These are phyloP conservation scores for Mycena vulgaris DNA, from an alignment of 768 basidiomycete genomes.

Conservation along the genomic window DNA sequence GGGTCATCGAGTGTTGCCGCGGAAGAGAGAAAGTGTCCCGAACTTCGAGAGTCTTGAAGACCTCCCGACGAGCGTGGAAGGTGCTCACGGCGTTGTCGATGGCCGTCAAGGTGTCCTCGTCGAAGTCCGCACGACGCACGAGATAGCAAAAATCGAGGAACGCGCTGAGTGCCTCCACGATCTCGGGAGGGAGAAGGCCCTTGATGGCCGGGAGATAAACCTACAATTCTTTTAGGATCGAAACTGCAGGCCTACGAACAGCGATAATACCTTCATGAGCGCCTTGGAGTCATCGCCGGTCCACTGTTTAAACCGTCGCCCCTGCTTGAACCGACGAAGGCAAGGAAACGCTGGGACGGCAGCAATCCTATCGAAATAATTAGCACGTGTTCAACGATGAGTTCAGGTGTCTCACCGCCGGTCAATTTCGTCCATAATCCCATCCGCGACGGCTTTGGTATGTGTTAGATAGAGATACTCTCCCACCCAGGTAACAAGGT, in stretches of 20 bases:
- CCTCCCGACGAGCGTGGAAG: slow-evolving; percentile 1
- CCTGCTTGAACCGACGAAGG: slow-evolving; percentile 40
- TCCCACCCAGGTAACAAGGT: slow-evolving; percentile 49
- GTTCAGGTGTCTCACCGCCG: slow-evolving; percentile 40
- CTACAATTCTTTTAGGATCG: slow-evolving; percentile 11
- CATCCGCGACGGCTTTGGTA: slow-evolving; percentile 30
- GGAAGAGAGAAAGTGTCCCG: slow-evolving; percentile 41
- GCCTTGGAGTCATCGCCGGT: slow-evolving; percentile 48
- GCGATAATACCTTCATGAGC: slow-evolving; percentile 44
- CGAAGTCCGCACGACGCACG: slow-evolving; percentile 34
- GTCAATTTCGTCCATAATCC: slow-evolving; percentile 54
- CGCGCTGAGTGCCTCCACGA: slow-evolving; percentile 36
- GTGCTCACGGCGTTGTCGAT: not conserved
- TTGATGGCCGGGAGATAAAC: slow-evolving; percentile 42
- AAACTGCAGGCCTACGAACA: too few species aligned
- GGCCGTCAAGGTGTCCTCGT: not conserved
- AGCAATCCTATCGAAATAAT: slow-evolving; percentile 33
- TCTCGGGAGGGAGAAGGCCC: slow-evolving; percentile 34
- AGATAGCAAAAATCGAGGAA: slow-evolving; percentile 47
- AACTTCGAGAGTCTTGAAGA: slow-evolving; percentile 10
- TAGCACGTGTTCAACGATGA: too few species aligned
- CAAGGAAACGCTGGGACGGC: slow-evolving; percentile 35
- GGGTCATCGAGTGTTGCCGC: slow-evolving; percentile 44
- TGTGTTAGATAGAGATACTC: slow-evolving; percentile 42
- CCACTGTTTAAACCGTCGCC: slow-evolving; percentile 43